These are phyloP conservation scores for Tolypocladium tundrense DNA, from an alignment of 2,329 filamentous ascomycete genomes.

Conservation along the genomic window DNA sequence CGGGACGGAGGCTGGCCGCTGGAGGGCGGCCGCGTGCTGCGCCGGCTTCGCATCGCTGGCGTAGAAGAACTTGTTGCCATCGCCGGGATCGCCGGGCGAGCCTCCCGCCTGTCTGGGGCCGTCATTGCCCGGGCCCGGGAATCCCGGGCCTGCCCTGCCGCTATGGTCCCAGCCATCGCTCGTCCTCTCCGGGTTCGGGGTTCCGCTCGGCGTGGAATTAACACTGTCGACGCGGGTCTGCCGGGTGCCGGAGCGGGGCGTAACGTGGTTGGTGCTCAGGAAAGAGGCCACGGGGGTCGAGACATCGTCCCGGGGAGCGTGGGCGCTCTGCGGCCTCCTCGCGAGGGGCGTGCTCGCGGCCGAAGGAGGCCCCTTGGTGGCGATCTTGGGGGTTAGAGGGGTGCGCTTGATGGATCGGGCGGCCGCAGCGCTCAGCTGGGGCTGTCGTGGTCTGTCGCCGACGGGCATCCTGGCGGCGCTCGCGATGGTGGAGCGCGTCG, in stretches of 20 bases:
- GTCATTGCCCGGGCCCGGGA: slow-evolving; percentile 21
- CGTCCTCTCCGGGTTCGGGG: slow-evolving; percentile 37
- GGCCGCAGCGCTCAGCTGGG: slow-evolving; percentile 54
- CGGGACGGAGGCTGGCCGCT: slow-evolving; percentile 26
- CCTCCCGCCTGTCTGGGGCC: slow-evolving; percentile 14
- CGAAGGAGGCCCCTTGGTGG: slow-evolving; percentile 28
- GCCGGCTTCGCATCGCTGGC: slow-evolving; percentile 62
- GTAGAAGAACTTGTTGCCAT: slow-evolving; percentile 71
- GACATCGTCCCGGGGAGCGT: slow-evolving; percentile 33
- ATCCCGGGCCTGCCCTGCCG: slow-evolving; percentile 16
- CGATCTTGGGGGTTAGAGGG: slow-evolving; percentile 47
- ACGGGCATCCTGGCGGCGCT: slow-evolving; percentile 29
- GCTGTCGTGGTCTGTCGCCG: slow-evolving; percentile 52
- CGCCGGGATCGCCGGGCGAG: slow-evolving; percentile 14
- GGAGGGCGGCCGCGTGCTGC: slow-evolving; percentile 22
- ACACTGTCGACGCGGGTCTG: slow-evolving; percentile 62
- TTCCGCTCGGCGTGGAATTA: slow-evolving; percentile 54
- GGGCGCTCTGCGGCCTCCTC: slow-evolving; percentile 18
- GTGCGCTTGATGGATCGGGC: slow-evolving; percentile 39
- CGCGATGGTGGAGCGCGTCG: slow-evolving; percentile 12
- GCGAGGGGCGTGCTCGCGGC: slow-evolving; percentile 29
- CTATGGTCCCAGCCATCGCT: slow-evolving; percentile 31
- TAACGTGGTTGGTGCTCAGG: slow-evolving; percentile 55
- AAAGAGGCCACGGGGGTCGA: slow-evolving; percentile 43
- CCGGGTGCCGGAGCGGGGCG: slow-evolving; percentile 66